Evolutionary conservation across 495 filamentous ascomycete genomes (phyloP), one percentile per base, ranked within the genome.

Genomic region (Aspergillus kassunensis): DNA sequence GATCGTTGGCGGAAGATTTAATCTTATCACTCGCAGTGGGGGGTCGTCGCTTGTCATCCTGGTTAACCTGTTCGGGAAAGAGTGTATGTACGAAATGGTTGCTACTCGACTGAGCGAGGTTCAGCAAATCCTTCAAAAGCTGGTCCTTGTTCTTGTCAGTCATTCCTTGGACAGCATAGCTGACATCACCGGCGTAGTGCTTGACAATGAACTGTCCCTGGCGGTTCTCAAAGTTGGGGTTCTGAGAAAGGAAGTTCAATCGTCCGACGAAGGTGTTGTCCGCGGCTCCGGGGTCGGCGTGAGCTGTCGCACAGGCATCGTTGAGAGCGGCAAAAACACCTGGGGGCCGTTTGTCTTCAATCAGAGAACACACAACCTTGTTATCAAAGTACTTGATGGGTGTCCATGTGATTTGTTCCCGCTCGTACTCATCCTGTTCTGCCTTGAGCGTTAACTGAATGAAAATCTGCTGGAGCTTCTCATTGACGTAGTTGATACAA

Each of bases 141-240:
- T 93, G 90, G 61, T 99, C 95, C 78, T 97, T 99, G 78, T 97
- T 99, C 78, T 97, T 99, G 63, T 99, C 95, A 3, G 95, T 99
- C 81, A 99, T 99, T 46, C 95, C 95, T 33, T 93, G 88, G 21
- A 99, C 82, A 13, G 88, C 87, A 69, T 99, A 99, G 61, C 82
- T 88, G 54, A 99, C 95, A 72, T 99, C 95, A 70, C 95, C 95
- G 47, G 95, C 95, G 61, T 99, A 99, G 67, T 99, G 95, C 74
- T 97, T 99, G 70, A 99, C 86, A 55, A 99, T 90, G 70, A 99
- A 99, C 58, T 90, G 90, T 31, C 92, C 92, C 68, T 97, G 92
- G 7, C 95, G 84, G 44, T 85, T 87, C 49, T 93, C 90, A 52
- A 99, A 90, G 63, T 97, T 91, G 12, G 88, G 83, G 63, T 99